Evolutionary conservation across 352 stramenopile species (phyloP).

Genomic region (Phytophthora pisi): DNA sequence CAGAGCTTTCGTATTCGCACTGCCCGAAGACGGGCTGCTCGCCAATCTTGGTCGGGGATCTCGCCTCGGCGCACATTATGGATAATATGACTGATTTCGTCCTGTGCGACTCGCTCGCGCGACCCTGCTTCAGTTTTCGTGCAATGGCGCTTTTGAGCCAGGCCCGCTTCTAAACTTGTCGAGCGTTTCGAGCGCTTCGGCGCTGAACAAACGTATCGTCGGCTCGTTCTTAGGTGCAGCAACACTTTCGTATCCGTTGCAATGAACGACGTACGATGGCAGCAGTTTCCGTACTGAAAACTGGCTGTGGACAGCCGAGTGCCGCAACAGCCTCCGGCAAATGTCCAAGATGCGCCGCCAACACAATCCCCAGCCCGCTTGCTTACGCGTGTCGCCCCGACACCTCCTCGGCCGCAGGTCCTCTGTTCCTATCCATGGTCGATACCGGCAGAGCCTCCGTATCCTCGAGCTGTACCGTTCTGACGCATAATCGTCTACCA

Average conservation of each 20-base stretch:
- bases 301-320: background rate
- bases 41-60: background rate
- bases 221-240: background rate
- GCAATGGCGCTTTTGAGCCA: slow-evolving; percentile 4
- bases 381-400: background rate
- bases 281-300: background rate
- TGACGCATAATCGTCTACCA: background rate
- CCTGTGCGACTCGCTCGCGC: no score
- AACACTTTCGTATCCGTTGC: background rate
- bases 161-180: background rate
- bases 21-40: no score
- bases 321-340: background rate
- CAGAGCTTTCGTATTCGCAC: no score
- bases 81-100: no score
- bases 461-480: background rate
- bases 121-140: background rate
- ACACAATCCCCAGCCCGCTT: background rate
- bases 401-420: background rate
- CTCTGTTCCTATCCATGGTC: background rate
- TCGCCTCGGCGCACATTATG: background rate
- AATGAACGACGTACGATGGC: background rate
- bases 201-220: background rate
- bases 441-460: background rate
- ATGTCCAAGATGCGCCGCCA: background rate
- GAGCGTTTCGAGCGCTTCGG: background rate